These are phyloP conservation scores for Pichia paraexigua DNA, from an alignment of 805 yeast genomes.

Conservation along the genomic window DNA sequence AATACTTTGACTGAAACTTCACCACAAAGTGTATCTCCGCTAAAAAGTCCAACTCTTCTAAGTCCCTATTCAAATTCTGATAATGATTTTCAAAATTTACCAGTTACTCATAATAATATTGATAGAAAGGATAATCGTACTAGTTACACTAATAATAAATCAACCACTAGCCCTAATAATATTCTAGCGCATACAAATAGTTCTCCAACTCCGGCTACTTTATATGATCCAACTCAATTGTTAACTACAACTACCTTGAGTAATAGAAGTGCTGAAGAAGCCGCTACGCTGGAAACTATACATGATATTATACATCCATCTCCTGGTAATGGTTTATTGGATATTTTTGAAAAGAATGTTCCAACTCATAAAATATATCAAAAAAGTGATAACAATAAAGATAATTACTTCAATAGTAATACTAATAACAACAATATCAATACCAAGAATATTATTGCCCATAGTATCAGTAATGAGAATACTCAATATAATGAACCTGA, in stretches of 20 bases:
- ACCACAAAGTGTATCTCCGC: conserved; percentile 1
- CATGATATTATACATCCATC: conserved; percentile 19
- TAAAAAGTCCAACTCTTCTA: conserved; percentile 6
- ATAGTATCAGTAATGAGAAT: conserved; percentile 2
- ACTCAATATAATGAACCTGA: conserved; percentile 21
- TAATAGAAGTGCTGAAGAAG: background rate
- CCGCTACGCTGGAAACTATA: background rate
- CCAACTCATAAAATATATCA: conserved; percentile 2
- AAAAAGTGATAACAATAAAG: background rate
- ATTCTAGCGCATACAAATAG: too few relatives aligned
- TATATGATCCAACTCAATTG: background rate
- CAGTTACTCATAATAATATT: background rate
- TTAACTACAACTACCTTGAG: background rate
- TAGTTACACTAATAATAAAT: background rate
- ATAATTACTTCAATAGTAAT: background rate
- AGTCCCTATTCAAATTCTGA: conserved; percentile 6
- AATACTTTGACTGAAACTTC: conserved; percentile 15
- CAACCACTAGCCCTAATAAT: too few relatives aligned
- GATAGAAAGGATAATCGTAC: background rate
- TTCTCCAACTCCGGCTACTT: background rate
- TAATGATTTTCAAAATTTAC: background rate
- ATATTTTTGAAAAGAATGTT: conserved; percentile 20
- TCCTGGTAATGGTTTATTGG: conserved; percentile 27
- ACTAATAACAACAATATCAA: background rate
- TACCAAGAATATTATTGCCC: background rate